Evolutionary conservation across 163 green algal genomes (phyloP).

Genomic region (Volvox carteri): DNA sequence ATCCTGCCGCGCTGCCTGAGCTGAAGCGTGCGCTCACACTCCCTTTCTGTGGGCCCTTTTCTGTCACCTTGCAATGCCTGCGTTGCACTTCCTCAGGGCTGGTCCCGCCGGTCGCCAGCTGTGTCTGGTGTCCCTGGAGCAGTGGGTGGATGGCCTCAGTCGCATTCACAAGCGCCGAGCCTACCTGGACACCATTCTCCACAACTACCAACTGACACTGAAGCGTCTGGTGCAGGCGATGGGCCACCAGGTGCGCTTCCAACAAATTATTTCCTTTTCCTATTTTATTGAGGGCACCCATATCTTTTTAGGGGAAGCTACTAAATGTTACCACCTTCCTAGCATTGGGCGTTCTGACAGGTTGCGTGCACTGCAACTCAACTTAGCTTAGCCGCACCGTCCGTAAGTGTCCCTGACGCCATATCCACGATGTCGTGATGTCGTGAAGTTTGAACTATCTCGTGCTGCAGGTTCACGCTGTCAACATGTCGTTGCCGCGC

Average conservation of each 20-base stretch:
- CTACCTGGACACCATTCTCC: constrained; percentile 59
- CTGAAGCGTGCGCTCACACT: neutral
- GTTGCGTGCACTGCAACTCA: no score
- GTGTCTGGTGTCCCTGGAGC: constrained; percentile 54
- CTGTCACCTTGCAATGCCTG: neutral
- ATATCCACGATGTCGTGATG: no score
- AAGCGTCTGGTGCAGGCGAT: constrained; percentile 57
- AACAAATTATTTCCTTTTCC: no score
- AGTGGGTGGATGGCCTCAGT: constrained; percentile 56
- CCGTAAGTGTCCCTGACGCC: no score
- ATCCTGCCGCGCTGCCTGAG: neutral
- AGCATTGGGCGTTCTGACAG: no score
- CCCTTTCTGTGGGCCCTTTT: neutral
- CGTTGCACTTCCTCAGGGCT: constrained; percentile 1
- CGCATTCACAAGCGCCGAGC: constrained; percentile 54
- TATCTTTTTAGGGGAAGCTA: no score
- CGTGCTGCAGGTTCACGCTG: constrained; percentile 26
- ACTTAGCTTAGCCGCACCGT: no score
- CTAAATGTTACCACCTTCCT: no score
- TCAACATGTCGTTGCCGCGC: constrained; percentile 54
- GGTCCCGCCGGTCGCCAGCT: constrained; percentile 45
- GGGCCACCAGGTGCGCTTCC: constrained; percentile 39
- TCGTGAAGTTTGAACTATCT: no score
- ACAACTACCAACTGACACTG: constrained; percentile 59
- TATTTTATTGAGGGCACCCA: no score